These are phyloP conservation scores for Mytilinidion resinicola DNA, from an alignment of 495 filamentous ascomycete genomes.

Conservation along the genomic window DNA sequence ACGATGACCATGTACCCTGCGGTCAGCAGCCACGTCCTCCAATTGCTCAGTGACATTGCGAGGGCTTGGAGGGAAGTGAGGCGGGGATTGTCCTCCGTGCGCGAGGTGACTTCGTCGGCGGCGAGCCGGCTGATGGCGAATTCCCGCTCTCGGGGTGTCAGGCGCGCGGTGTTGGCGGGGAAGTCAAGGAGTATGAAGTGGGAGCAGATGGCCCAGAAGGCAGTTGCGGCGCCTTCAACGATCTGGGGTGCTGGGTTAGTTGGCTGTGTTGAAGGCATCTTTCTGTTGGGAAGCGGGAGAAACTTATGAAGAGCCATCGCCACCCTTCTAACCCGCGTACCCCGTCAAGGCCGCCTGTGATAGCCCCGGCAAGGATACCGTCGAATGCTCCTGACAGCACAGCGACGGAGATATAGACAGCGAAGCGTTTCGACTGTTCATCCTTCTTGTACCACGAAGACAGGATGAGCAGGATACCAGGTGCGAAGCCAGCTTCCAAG, in stretches of 20 bases:
- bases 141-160: conserved; percentile 63
- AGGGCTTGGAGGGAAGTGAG: conserved; percentile 66
- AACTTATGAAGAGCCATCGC: conserved; percentile 66
- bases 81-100: conserved; percentile 70
- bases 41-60: conserved; percentile 53
- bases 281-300: too few relatives aligned
- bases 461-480: conserved; percentile 80
- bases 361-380: conserved; percentile 71
- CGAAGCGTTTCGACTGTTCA: conserved; percentile 71
- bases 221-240: conserved; percentile 66
- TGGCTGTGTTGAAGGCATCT: too few relatives aligned
- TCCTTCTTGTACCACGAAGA: conserved; percentile 78
- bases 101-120: conserved; percentile 67
- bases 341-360: conserved; percentile 64
- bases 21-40: conserved; percentile 68
- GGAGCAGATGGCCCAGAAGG: conserved; percentile 63
- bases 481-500: conserved; percentile 77
- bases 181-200: conserved; percentile 88
- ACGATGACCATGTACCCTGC: conserved; percentile 40
- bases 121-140: conserved; percentile 69
- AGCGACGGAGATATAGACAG: conserved; percentile 85
- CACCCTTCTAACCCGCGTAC: conserved; percentile 61
- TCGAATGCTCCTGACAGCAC: conserved; percentile 80
- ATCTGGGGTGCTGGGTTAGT: too few relatives aligned
- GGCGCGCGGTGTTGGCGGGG: conserved; percentile 73